These are phyloP conservation scores for Umbelopsis sp. DNA, from an alignment of 192 early-diverging fungal genomes.

Conservation along the genomic window DNA sequence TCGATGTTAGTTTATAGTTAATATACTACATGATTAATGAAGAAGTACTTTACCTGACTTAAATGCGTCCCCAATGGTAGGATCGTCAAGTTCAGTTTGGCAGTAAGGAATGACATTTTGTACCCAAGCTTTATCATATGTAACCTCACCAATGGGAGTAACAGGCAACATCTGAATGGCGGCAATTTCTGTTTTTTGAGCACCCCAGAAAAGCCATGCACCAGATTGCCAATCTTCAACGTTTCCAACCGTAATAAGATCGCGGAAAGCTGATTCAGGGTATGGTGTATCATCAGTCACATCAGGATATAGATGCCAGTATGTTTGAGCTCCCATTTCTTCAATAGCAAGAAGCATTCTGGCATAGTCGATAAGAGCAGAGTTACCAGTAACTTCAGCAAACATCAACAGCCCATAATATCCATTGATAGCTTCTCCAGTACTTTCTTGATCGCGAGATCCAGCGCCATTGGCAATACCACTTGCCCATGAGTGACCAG, in stretches of 20 bases:
- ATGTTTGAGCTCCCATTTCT: constrained; percentile 41
- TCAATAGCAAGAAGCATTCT: constrained; percentile 53
- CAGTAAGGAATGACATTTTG: constrained; percentile 36
- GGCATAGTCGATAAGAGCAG: constrained; percentile 42
- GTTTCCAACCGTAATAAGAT: constrained; percentile 43
- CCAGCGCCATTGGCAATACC: constrained; percentile 34
- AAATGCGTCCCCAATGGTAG: constrained; percentile 45
- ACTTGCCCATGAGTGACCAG: constrained; percentile 61
- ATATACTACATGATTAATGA: constrained; percentile 25
- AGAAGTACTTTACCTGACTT: constrained; percentile 6
- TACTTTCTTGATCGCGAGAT: constrained; percentile 52
- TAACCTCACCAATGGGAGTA: constrained; percentile 43
- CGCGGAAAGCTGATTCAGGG: constrained; percentile 29
- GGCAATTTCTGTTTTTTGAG: constrained; percentile 46
- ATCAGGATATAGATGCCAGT: constrained; percentile 53
- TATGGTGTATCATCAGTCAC: constrained; percentile 7
- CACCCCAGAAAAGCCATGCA: constrained; percentile 50
- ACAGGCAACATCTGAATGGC: constrained; percentile 62
- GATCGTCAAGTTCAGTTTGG: constrained; percentile 22
- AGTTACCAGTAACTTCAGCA: constrained; percentile 38
- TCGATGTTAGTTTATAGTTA: constrained; percentile 41
- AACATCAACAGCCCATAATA: constrained; percentile 56
- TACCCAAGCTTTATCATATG: constrained; percentile 46
- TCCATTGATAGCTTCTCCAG: constrained; percentile 55
- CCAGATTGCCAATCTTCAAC: constrained; percentile 17